A percentile compares a stretch with the other conserved stretches of the same genome.
These are phyloP conservation scores for Eucalyptus virginea DNA, from an alignment of 345 rosid genomes.

Conservation along the genomic window DNA sequence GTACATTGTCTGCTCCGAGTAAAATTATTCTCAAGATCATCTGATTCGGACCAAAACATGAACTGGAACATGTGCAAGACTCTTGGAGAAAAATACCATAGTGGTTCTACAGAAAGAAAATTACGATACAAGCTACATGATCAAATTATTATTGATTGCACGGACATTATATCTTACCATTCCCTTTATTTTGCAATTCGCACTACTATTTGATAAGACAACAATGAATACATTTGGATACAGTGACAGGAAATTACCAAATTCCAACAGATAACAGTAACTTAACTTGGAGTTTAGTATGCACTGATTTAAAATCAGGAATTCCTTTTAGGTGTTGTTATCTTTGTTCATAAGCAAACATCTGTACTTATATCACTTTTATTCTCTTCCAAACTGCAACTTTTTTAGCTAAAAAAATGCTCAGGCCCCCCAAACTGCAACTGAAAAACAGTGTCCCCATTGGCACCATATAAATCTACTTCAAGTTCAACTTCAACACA, in stretches of 20 bases:
- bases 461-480: background rate
- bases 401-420: background rate
- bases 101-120: background rate
- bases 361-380: background rate
- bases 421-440: background rate
- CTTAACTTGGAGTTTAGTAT: background rate
- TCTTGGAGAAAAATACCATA: background rate
- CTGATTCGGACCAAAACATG: background rate
- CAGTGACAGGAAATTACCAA: background rate
- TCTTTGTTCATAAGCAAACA: background rate
- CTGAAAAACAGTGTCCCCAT: background rate
- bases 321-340: background rate
- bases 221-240: background rate
- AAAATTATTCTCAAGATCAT: background rate
- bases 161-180: background rate
- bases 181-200: background rate
- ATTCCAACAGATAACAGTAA: background rate
- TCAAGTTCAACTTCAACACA: background rate
- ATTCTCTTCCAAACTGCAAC: background rate
- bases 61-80: background rate
- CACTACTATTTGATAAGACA: background rate
- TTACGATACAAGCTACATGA: background rate
- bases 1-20: background rate
- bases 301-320: background rate
- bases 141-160: background rate